Conservation (phyloP, 108 stramenopile species). For the Cyclostephanos invisitatus region DNA sequence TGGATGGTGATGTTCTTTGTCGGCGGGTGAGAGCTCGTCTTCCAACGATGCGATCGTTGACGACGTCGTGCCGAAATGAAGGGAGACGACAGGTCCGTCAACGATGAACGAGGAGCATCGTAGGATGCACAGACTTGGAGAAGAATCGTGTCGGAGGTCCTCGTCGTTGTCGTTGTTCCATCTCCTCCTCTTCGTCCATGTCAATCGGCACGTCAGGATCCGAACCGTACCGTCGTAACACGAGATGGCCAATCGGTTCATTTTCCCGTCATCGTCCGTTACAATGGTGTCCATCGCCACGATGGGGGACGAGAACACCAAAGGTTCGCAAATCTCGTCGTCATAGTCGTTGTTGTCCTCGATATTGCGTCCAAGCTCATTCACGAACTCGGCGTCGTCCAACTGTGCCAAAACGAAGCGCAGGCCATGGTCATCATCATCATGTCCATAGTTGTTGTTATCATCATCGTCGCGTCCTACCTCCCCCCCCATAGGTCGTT, state of each 20-base stretch:
- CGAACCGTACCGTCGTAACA: slow-evolving; percentile 46
- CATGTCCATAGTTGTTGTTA: background rate
- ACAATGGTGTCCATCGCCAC: slow-evolving; percentile 39
- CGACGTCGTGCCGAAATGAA: slow-evolving; percentile 30
- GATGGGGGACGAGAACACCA: slow-evolving; percentile 32
- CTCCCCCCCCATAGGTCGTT: background rate
- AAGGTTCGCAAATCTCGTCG: slow-evolving; percentile 12
- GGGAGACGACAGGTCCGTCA: slow-evolving; percentile 43
- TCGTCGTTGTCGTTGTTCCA: background rate
- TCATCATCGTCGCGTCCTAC: no score
- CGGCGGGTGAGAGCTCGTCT: background rate
- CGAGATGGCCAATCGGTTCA: slow-evolving; percentile 34
- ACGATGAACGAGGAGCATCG: slow-evolving; percentile 36
- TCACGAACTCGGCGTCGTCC: slow-evolving; percentile 1
- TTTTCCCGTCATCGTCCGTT: background rate
- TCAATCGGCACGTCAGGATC: slow-evolving; percentile 26
- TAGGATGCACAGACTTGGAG: slow-evolving; percentile 3
- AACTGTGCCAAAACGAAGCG: slow-evolving; percentile 5
- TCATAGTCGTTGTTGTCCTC: background rate
- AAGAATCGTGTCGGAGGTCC: background rate
- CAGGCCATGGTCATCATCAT: background rate
- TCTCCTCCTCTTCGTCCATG: background rate
- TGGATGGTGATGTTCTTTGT: background rate
- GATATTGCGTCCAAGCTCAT: background rate
- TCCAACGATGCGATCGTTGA: background rate